Evolutionary conservation across 768 basidiomycete genomes (phyloP).

Genomic region (Royoungia palumana): DNA sequence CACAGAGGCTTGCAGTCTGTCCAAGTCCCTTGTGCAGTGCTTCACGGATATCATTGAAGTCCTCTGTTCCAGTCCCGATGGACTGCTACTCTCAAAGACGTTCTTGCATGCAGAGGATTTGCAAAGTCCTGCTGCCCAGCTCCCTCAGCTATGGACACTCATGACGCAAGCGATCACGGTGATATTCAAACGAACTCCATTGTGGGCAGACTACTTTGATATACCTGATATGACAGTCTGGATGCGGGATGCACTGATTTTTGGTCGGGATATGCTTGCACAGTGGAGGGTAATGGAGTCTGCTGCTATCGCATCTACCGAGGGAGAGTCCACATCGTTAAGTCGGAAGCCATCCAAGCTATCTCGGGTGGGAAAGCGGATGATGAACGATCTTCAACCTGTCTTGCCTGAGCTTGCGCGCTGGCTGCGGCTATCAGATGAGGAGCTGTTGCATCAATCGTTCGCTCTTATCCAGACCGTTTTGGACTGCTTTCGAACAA

Average conservation of each 20-base stretch:
- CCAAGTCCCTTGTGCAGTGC: constrained; percentile 87
- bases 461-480: constrained; percentile 79
- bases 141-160: constrained; percentile 75
- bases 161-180: constrained; percentile 78
- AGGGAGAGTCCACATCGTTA: constrained; percentile 17
- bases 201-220: constrained; percentile 80
- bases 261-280: constrained; percentile 81
- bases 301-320: constrained; percentile 36
- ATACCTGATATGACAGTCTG: constrained; percentile 86
- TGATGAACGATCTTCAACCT: constrained; percentile 74
- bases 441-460: constrained; percentile 86
- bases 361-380: constrained; percentile 61
- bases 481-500: constrained; percentile 70
- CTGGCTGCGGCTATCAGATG: constrained; percentile 92
- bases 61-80: constrained; percentile 69
- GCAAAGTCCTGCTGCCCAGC: constrained; percentile 45
- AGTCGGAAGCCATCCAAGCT: constrained; percentile 41
- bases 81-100: constrained; percentile 55
- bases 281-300: constrained; percentile 78
- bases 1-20: constrained; percentile 86
- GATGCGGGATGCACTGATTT: constrained; percentile 98
- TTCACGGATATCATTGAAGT: constrained; percentile 91
- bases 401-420: constrained; percentile 75
- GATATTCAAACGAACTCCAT: constrained; percentile 81
- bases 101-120: constrained; percentile 49